phyloP scores from a whole-genome alignment of 352 stramenopile species.

The Thraustochytrium aureum region DNA sequence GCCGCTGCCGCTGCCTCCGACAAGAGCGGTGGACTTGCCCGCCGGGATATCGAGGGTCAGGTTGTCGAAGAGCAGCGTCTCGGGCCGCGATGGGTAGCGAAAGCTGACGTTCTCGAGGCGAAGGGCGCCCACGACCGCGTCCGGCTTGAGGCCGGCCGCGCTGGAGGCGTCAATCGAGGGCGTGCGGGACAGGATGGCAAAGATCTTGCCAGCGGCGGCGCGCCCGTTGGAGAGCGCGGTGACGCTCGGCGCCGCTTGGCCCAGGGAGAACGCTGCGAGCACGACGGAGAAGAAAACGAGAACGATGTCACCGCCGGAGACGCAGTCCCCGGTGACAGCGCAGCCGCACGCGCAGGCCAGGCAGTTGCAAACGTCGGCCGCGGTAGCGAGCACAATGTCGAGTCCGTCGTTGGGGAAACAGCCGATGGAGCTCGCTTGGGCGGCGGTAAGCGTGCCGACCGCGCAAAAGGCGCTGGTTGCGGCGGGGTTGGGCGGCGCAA shows the following conservation, averaged over 20 bases:
- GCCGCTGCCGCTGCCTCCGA: constrained; percentile 59
- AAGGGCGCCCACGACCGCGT: constrained; percentile 59
- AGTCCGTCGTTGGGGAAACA: neutral
- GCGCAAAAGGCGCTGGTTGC: constrained; percentile 24
- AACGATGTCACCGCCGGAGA: constrained; percentile 31
- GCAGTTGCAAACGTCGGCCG: constrained; percentile 50
- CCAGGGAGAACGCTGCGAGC: constrained; percentile 51
- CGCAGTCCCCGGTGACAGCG: constrained; percentile 19
- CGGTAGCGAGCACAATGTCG: neutral
- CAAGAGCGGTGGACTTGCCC: constrained; percentile 58
- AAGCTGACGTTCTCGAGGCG: constrained; percentile 85
- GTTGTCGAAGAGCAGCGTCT: constrained; percentile 56
- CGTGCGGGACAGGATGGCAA: constrained; percentile 46
- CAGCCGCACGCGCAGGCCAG: constrained; percentile 35
- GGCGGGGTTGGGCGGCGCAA: neutral
- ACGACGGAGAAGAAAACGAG: constrained; percentile 51
- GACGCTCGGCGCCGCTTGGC: constrained; percentile 18
- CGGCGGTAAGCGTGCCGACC: constrained; percentile 6
- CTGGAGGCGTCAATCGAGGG: constrained; percentile 52
- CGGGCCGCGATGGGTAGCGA: constrained; percentile 63
- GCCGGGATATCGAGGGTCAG: constrained; percentile 55
- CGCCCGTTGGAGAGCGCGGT: constrained; percentile 42
- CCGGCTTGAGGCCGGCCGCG: constrained; percentile 13
- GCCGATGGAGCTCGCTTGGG: neutral
- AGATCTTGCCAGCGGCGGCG: constrained; percentile 52